These are phyloP conservation scores for Paradendryphiella salina DNA, from an alignment of 2,329 filamentous ascomycete genomes.

Conservation along the genomic window DNA sequence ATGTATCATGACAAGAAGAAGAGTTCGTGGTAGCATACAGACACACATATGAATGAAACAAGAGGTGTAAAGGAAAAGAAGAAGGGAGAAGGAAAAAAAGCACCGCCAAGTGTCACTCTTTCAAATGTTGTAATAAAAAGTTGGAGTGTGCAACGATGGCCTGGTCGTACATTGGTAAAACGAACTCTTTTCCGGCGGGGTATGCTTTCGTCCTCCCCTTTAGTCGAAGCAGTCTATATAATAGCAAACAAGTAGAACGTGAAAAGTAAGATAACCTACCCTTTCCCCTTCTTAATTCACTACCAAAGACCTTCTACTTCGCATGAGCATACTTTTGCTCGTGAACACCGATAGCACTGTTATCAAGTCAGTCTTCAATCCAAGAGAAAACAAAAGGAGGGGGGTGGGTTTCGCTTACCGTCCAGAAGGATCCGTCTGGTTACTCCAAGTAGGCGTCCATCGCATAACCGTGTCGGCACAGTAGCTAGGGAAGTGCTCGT, in stretches of 20 bases:
- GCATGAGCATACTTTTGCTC: constrained; percentile 41
- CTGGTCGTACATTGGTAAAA: constrained; percentile 1
- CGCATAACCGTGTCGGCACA: constrained; percentile 93
- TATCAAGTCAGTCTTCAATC: constrained; percentile 13
- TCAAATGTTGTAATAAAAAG: background rate
- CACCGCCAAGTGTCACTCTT: background rate
- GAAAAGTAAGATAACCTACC: background rate
- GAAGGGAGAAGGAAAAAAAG: background rate
- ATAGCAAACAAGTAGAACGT: constrained; percentile 4
- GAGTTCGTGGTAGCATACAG: too few relatives aligned
- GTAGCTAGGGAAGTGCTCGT: constrained; percentile 93
- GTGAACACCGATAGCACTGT: constrained; percentile 42
- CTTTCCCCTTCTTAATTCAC: background rate
- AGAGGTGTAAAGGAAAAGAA: too few relatives aligned
- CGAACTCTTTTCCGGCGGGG: too few relatives aligned
- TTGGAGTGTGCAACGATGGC: background rate
- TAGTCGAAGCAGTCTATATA: constrained; percentile 2
- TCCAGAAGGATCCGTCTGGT: constrained; percentile 94
- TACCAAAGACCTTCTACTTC: constrained; percentile 10
- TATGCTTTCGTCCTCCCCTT: background rate
- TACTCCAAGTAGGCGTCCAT: constrained; percentile 97
- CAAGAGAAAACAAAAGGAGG: background rate
- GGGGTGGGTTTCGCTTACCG: constrained; percentile 57
- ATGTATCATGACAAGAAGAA: too few relatives aligned
- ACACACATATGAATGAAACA: too few relatives aligned